These are phyloP conservation scores for Chrysosphaeria jannelii DNA, from an alignment of 2,329 filamentous ascomycete genomes.

Conservation along the genomic window DNA sequence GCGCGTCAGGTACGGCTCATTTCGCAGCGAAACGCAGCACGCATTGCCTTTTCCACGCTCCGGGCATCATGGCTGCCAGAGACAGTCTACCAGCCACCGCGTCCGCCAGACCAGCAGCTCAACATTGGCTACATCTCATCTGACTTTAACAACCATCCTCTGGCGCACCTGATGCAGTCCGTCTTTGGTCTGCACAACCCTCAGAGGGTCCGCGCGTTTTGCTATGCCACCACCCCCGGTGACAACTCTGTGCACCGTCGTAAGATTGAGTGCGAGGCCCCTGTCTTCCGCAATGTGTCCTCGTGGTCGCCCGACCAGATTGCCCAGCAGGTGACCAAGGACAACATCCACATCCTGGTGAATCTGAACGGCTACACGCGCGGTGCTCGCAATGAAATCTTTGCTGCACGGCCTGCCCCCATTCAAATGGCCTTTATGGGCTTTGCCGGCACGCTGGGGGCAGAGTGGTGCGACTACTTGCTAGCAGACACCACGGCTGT, in stretches of 20 bases:
- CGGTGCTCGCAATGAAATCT: conserved; percentile 89
- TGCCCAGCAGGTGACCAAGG: conserved; percentile 57
- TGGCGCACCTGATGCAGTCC: conserved; percentile 95
- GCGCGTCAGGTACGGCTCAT: conserved; percentile 81
- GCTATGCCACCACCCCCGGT: conserved; percentile 81
- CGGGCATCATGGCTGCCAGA: conserved; percentile 60
- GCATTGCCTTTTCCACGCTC: conserved; percentile 76
- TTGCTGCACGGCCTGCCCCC: conserved; percentile 75
- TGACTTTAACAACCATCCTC: conserved; percentile 93
- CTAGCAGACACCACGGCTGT: conserved; percentile 73
- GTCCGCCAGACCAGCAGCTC: conserved; percentile 54
- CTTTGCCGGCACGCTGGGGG: conserved; percentile 81
- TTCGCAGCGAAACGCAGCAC: conserved; percentile 74
- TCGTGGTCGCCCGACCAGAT: conserved; percentile 61
- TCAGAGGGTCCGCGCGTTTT: conserved; percentile 50
- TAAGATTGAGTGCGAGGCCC: conserved; percentile 80
- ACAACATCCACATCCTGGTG: conserved; percentile 78
- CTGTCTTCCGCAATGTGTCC: conserved; percentile 70
- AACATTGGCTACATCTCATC: conserved; percentile 91
- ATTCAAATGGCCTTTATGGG: conserved; percentile 99
- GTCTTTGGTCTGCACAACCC: conserved; percentile 78
- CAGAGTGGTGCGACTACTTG: conserved; percentile 96
- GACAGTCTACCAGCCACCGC: conserved; percentile 58
- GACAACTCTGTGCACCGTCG: conserved; percentile 69
- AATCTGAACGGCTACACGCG: conserved; percentile 97